These are phyloP conservation scores for Stenocarpella maydis DNA, from an alignment of 2,329 filamentous ascomycete species.

Conservation along the genomic window DNA sequence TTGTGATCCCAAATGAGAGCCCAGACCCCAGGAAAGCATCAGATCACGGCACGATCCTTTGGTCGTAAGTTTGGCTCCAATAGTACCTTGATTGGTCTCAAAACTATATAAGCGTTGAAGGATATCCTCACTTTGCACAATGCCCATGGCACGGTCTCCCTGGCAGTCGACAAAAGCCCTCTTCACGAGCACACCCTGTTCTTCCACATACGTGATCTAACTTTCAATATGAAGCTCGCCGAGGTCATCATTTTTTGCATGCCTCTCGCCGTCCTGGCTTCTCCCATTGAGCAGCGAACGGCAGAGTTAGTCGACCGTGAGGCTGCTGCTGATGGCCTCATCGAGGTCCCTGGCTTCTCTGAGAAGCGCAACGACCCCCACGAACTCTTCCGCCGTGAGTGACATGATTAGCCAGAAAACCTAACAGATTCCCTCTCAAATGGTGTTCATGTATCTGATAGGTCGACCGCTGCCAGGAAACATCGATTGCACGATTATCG, in stretches of 20 bases:
- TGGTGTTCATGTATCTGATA: neutral
- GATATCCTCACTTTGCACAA: neutral
- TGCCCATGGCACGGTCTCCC: neutral
- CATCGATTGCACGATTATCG: conserved; percentile 1
- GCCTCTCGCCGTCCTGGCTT: neutral
- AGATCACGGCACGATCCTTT: neutral
- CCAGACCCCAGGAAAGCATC: neutral
- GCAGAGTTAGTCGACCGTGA: neutral
- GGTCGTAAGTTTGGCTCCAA: neutral
- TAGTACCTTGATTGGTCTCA: neutral
- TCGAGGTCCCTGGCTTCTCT: neutral
- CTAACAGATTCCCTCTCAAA: neutral
- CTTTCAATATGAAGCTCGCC: neutral
- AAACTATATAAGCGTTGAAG: neutral
- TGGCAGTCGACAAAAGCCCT: neutral
- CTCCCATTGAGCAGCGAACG: neutral
- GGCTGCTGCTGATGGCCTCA: neutral
- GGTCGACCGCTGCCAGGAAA: neutral
- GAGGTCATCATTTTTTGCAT: neutral
- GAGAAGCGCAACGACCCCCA: neutral
- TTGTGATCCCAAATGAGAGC: neutral
- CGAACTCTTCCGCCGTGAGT: conserved; percentile 5
- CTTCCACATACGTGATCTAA: neutral
- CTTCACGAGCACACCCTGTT: no score
- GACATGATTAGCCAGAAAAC: neutral